Base-by-base conservation (phyloP, 768 basidiomycete genomes). In the Tulasnella sp. region DNA sequence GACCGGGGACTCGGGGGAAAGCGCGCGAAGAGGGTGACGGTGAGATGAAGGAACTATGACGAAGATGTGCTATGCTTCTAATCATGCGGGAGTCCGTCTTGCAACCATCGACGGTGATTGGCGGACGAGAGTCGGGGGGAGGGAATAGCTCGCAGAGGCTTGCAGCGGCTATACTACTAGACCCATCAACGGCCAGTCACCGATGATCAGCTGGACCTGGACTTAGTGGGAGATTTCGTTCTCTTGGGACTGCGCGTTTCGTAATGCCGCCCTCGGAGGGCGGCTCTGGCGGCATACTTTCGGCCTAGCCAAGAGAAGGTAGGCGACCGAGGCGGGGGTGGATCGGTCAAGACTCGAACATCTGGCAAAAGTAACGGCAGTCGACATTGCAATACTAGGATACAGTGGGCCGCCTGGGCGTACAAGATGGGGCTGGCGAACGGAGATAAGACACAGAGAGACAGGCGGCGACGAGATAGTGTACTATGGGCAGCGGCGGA, bases 351-450 rank as follows among this genome's bases (percentile, higher is more conserved):
- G 54, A 54, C n/a, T 54, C 54, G 54, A n/a, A 54, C 11, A 7
- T 1, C 9, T 22, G n/a, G 54, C 24, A 28, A 28, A 37, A 37
- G 9, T 37, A 28, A 18, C 18, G 34, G 64, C 64, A 69, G 64
- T 69, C 64, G 64, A 69, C 64, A 69, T 69, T 69, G 64, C 64
- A 69, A 69, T 69, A 69, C 64, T 69, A 69, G 64, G 64, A 69
- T 69, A 69, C 64, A 69, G 64, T 69, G 64, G 64, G 64, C 64
- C 64, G 64, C 64, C 64, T 69, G 64, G 64, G 64, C 64, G 64
- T 69, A 69, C 64, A 69, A 69, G 28, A 6, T 28, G 28, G 24
- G 50, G 54, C 54, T 54, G n/a, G 54, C 8, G 54, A 54, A 69
- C 64, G 64, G 46, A 46, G 46, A 69, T 69, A 69, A 69, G 64